A percentile compares a stretch with the other conserved stretches of the same genome.
Conservation (phyloP, 78 protist species). For the Goniomonas avonlea region DNA sequence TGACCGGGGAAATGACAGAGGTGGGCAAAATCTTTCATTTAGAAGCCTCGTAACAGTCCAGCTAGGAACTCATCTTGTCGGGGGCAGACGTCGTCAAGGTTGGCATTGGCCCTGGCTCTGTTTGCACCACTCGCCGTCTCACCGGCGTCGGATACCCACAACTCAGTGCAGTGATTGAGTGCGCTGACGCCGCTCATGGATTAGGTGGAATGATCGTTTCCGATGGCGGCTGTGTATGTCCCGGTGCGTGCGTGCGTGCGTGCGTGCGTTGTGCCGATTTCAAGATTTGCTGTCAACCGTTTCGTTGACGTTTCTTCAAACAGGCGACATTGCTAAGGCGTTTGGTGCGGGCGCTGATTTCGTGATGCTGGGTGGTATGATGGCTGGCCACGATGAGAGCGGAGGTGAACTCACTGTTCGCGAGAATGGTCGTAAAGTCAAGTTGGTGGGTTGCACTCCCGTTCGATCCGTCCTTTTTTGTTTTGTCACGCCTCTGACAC, state of each 20-base stretch:
- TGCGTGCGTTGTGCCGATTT: neutral
- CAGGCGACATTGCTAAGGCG: constrained; percentile 50
- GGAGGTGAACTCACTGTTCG: neutral
- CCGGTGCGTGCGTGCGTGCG: neutral
- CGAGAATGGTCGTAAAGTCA: no score
- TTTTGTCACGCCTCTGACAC: no score
- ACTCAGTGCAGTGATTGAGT: constrained; percentile 44
- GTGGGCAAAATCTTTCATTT: no score
- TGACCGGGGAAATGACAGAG: constrained; percentile 53
- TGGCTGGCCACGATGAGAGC: constrained; percentile 48
- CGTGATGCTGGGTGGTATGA: constrained; percentile 57
- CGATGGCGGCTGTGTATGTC: constrained; percentile 50
- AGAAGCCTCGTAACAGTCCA: no score
- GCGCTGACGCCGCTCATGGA: constrained; percentile 55
- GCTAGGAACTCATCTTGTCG: no score
- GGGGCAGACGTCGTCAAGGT: constrained; percentile 57
- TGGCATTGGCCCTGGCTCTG: constrained; percentile 52
- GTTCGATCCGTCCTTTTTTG: no score
- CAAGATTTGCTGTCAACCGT: neutral
- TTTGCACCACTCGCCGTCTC: constrained; percentile 50
- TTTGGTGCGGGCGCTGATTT: constrained; percentile 54
- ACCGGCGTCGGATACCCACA: constrained; percentile 37
- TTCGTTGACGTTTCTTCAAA: neutral
- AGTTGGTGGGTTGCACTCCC: no score
- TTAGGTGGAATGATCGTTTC: constrained; percentile 44